Base-by-base conservation (phyloP, 2,329 filamentous ascomycete species). In the Aplosporella prunicola region DNA sequence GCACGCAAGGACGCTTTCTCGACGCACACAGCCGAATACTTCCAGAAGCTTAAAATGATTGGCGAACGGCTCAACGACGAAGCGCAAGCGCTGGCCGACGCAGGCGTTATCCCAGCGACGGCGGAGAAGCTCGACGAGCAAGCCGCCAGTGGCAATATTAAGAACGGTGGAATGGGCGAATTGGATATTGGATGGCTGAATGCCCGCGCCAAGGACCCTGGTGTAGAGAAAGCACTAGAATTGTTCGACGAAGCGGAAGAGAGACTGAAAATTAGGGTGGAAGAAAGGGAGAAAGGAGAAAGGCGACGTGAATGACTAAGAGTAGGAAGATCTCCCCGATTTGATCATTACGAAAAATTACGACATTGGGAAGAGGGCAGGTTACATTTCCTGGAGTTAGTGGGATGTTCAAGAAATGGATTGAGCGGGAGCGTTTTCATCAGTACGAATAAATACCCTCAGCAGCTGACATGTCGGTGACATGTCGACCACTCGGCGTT, bases 111-210 rank as follows among this genome's bases (percentile, higher is more conserved):
- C 48, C 53, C 66, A 1, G 55, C 67, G 4, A 62, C 69, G 41
- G 35, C n/a, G 10, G 40, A 37, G 38, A 42, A 35, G 39, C 31
- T 37, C 22, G 45, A 35, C 42, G 39, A 42, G 35, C 15, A 29
- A 36, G 25, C 28, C 14, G 26, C 34, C 42, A 34, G 48, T 26
- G 44, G 43, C 10, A 33, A 42, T 5, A 51, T 60, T 9, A 64
- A 55, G 35, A 69, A 69, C 46, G 63, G 62, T 9, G 67, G 67
- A 6, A 47, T 69, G 29, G 67, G 67, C 6, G 56, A 61, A 64
- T 67, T 95, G 36, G 88, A 95, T 54, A 80, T 93, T 10, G 88
- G 88, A 20, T 89, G 83, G 76, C 62, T 96, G 50, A 96, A 95
- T 55, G 88, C 83, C 51, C 74, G 85, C 55, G 88, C 84, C 51